Conservation (phyloP, 768 basidiomycete species). For the Agaricus sinodeliciosus region DNA sequence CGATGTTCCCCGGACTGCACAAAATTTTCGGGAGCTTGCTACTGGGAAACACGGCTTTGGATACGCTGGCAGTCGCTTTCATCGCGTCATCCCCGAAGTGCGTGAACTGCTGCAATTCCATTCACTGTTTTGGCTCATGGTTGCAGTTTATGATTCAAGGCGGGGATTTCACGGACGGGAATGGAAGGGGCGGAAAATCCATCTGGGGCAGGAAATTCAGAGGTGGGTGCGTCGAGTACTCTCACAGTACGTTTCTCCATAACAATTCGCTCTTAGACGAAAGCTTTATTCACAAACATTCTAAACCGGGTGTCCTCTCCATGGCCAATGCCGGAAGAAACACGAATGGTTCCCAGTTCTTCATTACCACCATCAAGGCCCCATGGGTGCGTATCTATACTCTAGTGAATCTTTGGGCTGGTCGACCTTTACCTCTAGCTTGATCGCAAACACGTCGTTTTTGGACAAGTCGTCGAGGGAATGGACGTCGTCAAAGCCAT, state of each 20-base stretch:
- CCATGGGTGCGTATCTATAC: conserved; percentile 34
- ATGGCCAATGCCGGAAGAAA: conserved; percentile 79
- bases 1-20: conserved; percentile 65
- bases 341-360: conserved; percentile 87
- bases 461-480: conserved; percentile 65
- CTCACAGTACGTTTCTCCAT: background rate
- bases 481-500: conserved; percentile 59
- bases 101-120: no score
- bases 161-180: background rate
- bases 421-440: no score
- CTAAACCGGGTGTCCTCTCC: conserved; percentile 59
- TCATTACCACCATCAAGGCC: conserved; percentile 78
- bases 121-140: no score
- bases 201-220: conserved; percentile 66
- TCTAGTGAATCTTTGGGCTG: no score
- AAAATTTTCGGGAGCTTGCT: conserved; percentile 86
- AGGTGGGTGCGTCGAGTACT: conserved; percentile 27
- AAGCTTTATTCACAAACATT: conserved; percentile 75
- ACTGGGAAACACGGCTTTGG: conserved; percentile 71
- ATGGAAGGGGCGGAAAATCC: conserved; percentile 76
- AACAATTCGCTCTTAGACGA: conserved; percentile 49
- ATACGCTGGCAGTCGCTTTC: conserved; percentile 65
- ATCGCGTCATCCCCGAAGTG: conserved; percentile 67
- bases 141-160: conserved; percentile 68
- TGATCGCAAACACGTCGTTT: conserved; percentile 49